Evolutionary conservation across 1,139 yeast genomes (phyloP), one percentile per base, ranked within the genome.

Genomic region (Magnusiomyces paraingens): DNA sequence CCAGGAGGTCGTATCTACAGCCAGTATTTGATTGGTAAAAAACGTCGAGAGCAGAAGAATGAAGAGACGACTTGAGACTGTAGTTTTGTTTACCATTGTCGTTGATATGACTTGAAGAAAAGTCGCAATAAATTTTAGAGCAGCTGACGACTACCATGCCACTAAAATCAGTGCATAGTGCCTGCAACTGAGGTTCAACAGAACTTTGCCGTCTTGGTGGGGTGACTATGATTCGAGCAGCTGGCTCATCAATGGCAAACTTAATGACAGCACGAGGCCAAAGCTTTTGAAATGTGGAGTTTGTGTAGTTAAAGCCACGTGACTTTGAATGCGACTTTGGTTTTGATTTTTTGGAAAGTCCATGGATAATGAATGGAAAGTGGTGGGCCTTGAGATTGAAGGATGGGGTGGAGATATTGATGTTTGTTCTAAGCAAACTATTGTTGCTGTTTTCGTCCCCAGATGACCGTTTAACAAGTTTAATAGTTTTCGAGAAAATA

Each of bases 391-490:
- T 70, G 17, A 73, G 55, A 52, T 73, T 70, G 12, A 72, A 55
- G 2, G 73, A 70, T 1, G 77, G 77, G 1, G 73, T 65, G 12
- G 72, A 62, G 45, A 73, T 58, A 38, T 67, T 65, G 52, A 70
- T 60, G 51, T 68, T 64, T 8, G 73, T 69, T 4, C 68, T 62
- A 32, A 70, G 52, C 18, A 65, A 52, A 42, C 67, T 63, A 36
- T 64, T 62, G 52, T 67, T 66, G 17, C 60, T 59, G 12, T 55
- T 51, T n/a, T 60, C 55, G 22, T 55, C 58, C 4, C 53, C 39
- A 18, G 41, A 26, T 5, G 32, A 26, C 14, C 40, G 22, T 10
- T 49, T 40, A 6, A 68, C 64, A 48, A 66, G 61, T 48, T 64
- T 65, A 45, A 72, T 53, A 0, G 73, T 66, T 52, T 67, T 64